Evolutionary conservation across 1,284 basidiomycete species (phyloP), one percentile per base, ranked within the genome.

Genomic region (Rhodotorula sp.): DNA sequence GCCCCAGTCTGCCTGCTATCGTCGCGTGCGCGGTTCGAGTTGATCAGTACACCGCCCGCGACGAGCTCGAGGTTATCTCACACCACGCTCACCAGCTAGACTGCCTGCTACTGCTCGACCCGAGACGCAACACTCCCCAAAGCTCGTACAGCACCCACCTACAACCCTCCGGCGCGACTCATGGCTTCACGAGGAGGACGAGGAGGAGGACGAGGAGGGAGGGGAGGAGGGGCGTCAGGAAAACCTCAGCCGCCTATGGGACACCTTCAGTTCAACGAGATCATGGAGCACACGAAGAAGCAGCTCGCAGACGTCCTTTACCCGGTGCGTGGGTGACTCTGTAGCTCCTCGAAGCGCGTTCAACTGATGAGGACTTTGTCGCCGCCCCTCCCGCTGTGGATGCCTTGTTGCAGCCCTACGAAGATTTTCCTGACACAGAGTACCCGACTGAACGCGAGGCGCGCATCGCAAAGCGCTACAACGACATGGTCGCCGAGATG

Each of bases 181-280:
- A 62, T 67, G 59, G 36, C 68, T 8, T 60, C 64, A 7, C 60
- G 73, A 19, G 66, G 73, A 24, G 68, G 73, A 30, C 59, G 73
- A 36, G 63, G 68, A 19, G 68, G 68, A 15, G 49, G 64, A 1
- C 29, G 64, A 7, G 67, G 54, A 19, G 59, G 46, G 13, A 52
- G 51, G 49, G 59, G 65, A 11, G 68, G 68, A 27, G 59, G 59
- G 2, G 54, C 64, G 0, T 56, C 60, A 0, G 62, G 68, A 11
- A 65, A 61, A 30, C 68, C 72, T 2, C 71, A 74, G 59, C 63
- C 71, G 29, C 73, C 72, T 4, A 61, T 74, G 46, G 73, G 73
- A 0, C 64, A 71, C 48, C 52, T 74, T 32, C 46, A 48, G n/a
- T 74, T 61, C 59, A 19, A 32, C 11, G 73, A 74, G 30, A 74